phyloP scores from a whole-genome alignment of 2,329 filamentous ascomycete genomes.

The Xylaria sp. region DNA sequence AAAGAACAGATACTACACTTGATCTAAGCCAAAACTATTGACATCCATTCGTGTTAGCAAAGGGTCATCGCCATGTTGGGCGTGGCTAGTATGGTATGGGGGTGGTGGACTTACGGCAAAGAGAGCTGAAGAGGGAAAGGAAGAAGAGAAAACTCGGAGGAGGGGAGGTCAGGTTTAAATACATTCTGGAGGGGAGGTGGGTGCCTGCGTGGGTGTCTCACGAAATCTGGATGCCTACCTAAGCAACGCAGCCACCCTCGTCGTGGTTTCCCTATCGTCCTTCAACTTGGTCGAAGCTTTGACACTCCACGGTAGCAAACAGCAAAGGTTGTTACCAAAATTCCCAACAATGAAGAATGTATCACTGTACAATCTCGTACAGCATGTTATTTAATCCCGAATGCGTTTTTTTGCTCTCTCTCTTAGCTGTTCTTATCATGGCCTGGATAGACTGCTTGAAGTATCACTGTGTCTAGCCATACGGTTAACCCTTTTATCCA shows the following conservation, averaged over 20 bases:
- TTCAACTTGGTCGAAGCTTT: no score
- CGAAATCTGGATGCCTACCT: not conserved
- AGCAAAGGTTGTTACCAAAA: no score
- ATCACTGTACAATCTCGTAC: no score
- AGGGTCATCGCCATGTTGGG: not conserved
- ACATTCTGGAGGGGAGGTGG: conserved; percentile 1
- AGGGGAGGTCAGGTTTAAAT: conserved; percentile 19
- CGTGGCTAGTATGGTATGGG: not conserved
- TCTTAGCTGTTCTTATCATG: no score
- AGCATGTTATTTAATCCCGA: no score
- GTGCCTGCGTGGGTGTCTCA: not conserved
- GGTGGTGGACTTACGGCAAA: conserved; percentile 36
- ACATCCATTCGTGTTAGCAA: not conserved
- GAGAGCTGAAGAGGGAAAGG: conserved; percentile 55
- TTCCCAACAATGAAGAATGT: no score
- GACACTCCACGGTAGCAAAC: no score
- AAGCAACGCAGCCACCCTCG: not conserved
- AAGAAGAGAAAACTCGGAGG: conserved; percentile 41
- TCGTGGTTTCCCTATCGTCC: no score
- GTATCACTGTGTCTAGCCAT: no score
- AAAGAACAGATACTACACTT: conserved; percentile 46
- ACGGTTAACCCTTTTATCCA: no score
- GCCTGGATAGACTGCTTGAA: no score
- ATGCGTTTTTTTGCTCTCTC: no score
- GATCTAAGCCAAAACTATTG: conserved; percentile 61